phyloP scores from a whole-genome alignment of 208 protist species.

The Trichomonas vaginalis region DNA sequence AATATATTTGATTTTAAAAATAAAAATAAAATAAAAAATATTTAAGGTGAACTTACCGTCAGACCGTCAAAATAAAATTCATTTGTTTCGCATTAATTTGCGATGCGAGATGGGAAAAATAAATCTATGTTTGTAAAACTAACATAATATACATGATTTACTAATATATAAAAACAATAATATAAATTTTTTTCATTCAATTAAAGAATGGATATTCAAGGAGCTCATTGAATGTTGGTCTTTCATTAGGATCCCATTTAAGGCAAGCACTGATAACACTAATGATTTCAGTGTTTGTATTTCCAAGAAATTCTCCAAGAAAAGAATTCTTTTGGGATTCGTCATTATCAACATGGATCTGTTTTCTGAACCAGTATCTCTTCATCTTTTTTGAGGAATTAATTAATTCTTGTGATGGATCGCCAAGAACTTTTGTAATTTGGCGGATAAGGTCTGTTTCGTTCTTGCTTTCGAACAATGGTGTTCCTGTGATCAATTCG shows the following conservation, averaged over 20 bases:
- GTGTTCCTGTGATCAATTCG: constrained; percentile 32
- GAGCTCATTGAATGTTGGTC: background rate
- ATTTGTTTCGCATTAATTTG: too few relatives aligned
- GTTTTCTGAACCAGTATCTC: background rate
- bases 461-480: constrained; percentile 33
- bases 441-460: constrained; percentile 28
- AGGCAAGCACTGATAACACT: background rate
- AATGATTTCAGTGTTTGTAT: background rate
- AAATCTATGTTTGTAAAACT: too few relatives aligned
- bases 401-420: background rate
- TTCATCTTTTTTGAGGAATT: background rate
- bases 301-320: background rate
- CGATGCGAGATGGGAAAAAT: too few relatives aligned
- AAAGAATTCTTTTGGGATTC: background rate
- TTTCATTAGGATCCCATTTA: background rate
- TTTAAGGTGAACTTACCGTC: too few relatives aligned
- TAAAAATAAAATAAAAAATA: too few relatives aligned
- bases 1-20: too few relatives aligned
- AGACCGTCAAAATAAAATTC: too few relatives aligned
- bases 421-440: background rate
- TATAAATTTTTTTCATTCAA: too few relatives aligned
- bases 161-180: too few relatives aligned
- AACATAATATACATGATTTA: too few relatives aligned
- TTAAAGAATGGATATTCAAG: background rate
- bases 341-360: background rate